Percentiles rank a stretch among this genome's conserved stretches.
These are phyloP conservation scores for Colletotrichum sp. DNA, from an alignment of 2,329 filamentous ascomycete genomes.

Conservation along the genomic window DNA sequence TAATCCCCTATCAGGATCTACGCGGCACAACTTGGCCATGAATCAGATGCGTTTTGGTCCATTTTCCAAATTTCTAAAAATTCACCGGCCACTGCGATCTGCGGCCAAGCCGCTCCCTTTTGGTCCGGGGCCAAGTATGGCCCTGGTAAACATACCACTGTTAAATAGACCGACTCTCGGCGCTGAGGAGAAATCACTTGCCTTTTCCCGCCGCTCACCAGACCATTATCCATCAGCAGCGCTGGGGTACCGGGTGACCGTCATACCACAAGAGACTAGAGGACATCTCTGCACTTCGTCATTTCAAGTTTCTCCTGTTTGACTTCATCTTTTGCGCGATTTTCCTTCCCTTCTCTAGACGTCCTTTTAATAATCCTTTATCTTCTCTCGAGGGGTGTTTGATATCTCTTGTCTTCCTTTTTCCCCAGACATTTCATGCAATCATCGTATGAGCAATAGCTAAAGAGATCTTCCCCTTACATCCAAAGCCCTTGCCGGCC, in stretches of 20 bases:
- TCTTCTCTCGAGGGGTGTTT: not conserved
- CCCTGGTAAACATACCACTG: conserved; percentile 8
- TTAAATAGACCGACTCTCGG: conserved; percentile 16
- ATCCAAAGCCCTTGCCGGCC: conserved; percentile 8
- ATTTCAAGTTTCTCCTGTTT: conserved; percentile 4
- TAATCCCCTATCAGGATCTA: not conserved
- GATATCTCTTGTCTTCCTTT: not conserved
- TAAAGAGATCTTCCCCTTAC: not conserved
- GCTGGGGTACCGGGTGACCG: conserved; percentile 13
- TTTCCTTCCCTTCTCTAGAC: not conserved
- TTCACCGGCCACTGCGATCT: not conserved
- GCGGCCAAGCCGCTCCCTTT: conserved; percentile 4
- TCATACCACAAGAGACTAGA: conserved; percentile 8
- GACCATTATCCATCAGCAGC: conserved; percentile 16
- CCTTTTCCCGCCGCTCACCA: conserved; percentile 1
- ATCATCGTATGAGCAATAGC: not conserved
- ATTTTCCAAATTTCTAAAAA: not conserved
- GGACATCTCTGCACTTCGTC: not conserved
- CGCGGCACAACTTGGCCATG: conserved; percentile 1
- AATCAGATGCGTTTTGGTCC: conserved; percentile 12
- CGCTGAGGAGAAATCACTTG: not conserved
- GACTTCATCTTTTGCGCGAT: conserved; percentile 1
- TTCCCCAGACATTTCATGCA: not conserved
- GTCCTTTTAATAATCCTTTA: not conserved
- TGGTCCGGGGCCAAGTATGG: not conserved